A percentile compares a stretch with the other conserved stretches of the same genome.
Conservation (phyloP, 495 filamentous ascomycete genomes). For the Terfezia claveryi region DNA sequence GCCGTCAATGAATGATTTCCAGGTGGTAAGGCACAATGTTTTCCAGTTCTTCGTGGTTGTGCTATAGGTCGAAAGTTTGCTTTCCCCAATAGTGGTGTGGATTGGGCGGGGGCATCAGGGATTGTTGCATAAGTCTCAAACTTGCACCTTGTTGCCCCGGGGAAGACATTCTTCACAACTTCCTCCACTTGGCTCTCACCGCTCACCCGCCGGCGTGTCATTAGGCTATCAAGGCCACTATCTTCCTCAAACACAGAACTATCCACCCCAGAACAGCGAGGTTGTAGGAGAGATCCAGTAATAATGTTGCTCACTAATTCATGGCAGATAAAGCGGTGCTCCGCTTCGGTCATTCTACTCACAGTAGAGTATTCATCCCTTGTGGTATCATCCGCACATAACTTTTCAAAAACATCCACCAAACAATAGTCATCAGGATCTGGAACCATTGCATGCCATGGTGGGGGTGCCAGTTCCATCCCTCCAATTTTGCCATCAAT, state of each 20-base stretch:
- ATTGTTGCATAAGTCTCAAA: conserved; percentile 16
- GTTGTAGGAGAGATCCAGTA: conserved; percentile 9
- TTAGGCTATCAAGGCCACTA: conserved; percentile 8
- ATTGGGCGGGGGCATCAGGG: conserved; percentile 13
- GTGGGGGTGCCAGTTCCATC: conserved; percentile 12
- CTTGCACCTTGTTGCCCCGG: conserved; percentile 7
- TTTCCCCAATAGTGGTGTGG: conserved; percentile 1
- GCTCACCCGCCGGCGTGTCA: conserved; percentile 7
- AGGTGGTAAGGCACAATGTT: background rate
- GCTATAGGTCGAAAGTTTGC: background rate
- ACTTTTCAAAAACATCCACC: conserved; percentile 11
- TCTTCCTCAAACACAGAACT: conserved; percentile 12
- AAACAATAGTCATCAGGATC: conserved; percentile 12
- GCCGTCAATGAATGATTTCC: too few relatives aligned
- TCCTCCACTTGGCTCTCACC: conserved; percentile 15
- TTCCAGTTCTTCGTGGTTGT: background rate
- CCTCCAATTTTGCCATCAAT: background rate
- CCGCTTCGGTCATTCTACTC: background rate
- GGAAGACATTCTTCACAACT: conserved; percentile 11
- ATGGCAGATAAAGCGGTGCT: background rate
- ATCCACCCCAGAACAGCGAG: background rate
- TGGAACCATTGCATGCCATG: conserved; percentile 17
- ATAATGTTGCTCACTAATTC: conserved; percentile 11
- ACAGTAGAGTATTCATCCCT: conserved; percentile 15
- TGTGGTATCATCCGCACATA: conserved; percentile 2